A percentile compares a stretch with the other conserved stretches of the same genome.
These are phyloP conservation scores for Leucosporidium scottii DNA, from an alignment of 768 basidiomycete species.

Conservation along the genomic window DNA sequence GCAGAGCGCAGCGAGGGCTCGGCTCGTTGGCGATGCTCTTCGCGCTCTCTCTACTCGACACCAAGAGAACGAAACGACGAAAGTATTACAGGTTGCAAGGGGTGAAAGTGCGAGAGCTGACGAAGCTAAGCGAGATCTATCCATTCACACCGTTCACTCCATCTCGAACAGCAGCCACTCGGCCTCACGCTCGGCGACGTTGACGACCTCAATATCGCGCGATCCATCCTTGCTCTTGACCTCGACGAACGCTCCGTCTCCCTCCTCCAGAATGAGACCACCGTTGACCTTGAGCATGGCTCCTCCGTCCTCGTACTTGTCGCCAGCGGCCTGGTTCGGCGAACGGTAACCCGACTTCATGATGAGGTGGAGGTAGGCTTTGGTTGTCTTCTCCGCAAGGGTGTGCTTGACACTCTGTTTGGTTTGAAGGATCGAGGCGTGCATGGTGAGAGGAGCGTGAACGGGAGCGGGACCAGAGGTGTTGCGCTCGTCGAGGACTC, in stretches of 20 bases:
- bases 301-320: conserved; percentile 48
- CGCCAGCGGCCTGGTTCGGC: conserved; percentile 47
- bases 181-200: conserved; percentile 57
- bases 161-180: conserved; percentile 79
- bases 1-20: no score
- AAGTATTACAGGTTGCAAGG: background rate
- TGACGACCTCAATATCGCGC: conserved; percentile 48
- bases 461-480: conserved; percentile 71
- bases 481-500: conserved; percentile 59
- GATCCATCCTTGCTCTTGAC: conserved; percentile 41
- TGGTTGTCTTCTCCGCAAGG: conserved; percentile 47
- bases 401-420: conserved; percentile 51
- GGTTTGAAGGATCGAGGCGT: conserved; percentile 64
- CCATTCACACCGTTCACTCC: conserved; percentile 40
- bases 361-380: conserved; percentile 77
- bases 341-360: conserved; percentile 67
- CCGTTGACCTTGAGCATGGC: conserved; percentile 53
- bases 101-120: no score
- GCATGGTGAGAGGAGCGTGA: conserved; percentile 52
- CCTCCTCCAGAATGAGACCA: conserved; percentile 61
- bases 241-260: conserved; percentile 76
- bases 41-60: no score
- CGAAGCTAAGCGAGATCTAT: background rate
- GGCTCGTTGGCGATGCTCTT: no score
- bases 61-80: background rate